Evolutionary conservation across 1,284 basidiomycete genomes (phyloP).

Genomic region (Ceratobasidium sp.): DNA sequence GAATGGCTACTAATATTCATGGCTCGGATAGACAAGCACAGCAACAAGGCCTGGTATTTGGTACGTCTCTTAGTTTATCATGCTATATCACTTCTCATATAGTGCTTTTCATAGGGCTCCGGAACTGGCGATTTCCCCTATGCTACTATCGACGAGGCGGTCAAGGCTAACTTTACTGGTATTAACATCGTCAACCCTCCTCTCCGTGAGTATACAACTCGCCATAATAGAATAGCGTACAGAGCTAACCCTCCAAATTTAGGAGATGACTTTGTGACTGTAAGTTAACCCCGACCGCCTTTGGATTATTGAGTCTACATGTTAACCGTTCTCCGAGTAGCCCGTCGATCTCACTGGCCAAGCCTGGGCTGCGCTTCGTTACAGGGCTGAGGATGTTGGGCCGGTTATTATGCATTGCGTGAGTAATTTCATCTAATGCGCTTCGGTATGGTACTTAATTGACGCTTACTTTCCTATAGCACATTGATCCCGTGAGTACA

Average conservation of each 20-base stretch:
- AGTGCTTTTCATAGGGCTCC: neutral
- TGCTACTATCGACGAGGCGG: conserved; percentile 4
- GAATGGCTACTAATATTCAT: too few relatives aligned
- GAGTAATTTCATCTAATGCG: neutral
- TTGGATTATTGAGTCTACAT: neutral
- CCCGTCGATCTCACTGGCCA: conserved; percentile 20
- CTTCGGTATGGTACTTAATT: neutral
- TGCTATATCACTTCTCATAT: neutral
- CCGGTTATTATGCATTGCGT: conserved; percentile 32
- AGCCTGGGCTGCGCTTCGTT: conserved; percentile 15
- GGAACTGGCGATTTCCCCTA: conserved; percentile 18
- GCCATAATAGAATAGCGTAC: too few relatives aligned
- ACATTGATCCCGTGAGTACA: conserved; percentile 32
- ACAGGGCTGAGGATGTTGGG: conserved; percentile 25
- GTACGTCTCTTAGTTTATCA: neutral
- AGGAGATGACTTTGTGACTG: conserved; percentile 30
- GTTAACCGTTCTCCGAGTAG: neutral
- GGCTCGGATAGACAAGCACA: conserved; percentile 1
- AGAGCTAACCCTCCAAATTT: neutral
- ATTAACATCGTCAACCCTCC: conserved; percentile 21
- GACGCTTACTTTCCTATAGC: neutral
- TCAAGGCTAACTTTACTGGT: conserved; percentile 11
- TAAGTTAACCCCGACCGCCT: neutral
- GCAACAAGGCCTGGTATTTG: conserved; percentile 36
- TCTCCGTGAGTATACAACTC: neutral